Percentiles rank a stretch among this genome's conserved stretches.
These are phyloP conservation scores for Termitomyces sp. DNA, from an alignment of 768 basidiomycete species.

Conservation along the genomic window DNA sequence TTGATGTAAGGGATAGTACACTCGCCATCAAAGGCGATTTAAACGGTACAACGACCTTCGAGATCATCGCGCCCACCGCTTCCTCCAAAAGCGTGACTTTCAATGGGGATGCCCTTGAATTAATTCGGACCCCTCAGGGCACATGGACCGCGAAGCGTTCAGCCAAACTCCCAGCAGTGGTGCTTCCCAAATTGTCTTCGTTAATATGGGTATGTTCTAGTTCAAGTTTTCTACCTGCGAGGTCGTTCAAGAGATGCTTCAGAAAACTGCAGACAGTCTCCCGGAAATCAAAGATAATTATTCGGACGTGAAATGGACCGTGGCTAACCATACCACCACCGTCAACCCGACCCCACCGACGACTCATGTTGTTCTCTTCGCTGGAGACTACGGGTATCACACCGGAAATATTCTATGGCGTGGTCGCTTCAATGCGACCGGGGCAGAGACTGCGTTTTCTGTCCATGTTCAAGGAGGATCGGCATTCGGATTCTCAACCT, in stretches of 20 bases:
- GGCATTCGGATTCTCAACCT: conserved; percentile 46
- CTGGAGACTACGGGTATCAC: conserved; percentile 47
- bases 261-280: conserved; percentile 39
- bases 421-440: conserved; percentile 43
- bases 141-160: conserved; percentile 29
- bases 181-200: conserved; percentile 28
- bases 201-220: conserved; percentile 30
- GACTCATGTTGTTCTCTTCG: conserved; percentile 40
- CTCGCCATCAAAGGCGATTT: conserved; percentile 41
- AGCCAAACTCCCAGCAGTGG: conserved; percentile 27
- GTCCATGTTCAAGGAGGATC: conserved; percentile 37
- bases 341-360: conserved; percentile 32
- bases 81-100: conserved; percentile 36
- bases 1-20: conserved; percentile 26
- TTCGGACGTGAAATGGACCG: conserved; percentile 38
- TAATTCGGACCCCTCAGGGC: conserved; percentile 36
- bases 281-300: conserved; percentile 36
- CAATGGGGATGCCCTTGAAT: conserved; percentile 30
- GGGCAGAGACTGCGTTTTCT: conserved; percentile 38
- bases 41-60: conserved; percentile 37
- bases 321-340: conserved; percentile 35
- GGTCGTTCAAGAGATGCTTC: background rate
- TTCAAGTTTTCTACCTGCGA: background rate
- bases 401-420: conserved; percentile 50
- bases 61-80: conserved; percentile 40